Base-by-base conservation (phyloP, 768 basidiomycete species). In the Mycena amicta region DNA sequence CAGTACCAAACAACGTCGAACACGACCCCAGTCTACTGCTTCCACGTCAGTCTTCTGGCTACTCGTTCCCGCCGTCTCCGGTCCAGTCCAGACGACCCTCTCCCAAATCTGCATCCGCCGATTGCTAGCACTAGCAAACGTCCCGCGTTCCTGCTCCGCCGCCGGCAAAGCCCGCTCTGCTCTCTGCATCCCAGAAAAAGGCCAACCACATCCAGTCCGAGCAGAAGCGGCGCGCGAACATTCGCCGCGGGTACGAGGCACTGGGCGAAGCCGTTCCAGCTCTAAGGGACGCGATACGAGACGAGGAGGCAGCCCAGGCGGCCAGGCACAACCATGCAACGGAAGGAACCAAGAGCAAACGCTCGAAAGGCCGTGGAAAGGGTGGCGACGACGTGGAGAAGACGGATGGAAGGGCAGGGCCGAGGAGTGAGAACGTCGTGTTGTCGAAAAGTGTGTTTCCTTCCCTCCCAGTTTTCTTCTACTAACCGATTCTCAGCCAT, bases 141-240 rank as follows among this genome's bases (percentile, higher is more conserved):
- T 26, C 43, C n/a, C 56, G 40, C 46, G 58, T 55, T n/a, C 40
- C 43, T 25, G 52, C 66, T 20, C 50, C 62, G 41, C 59, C 59
- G 16, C 60, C 60, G 46, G 63, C 63, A 45, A 82, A 81, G 59
- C 78, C 77, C 28, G 68, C 80, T 1, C 78, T 94, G 25, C 81
- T 95, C 25, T 87, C 89, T 1, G 84, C 90, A 0, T 87, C 89
- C 2, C 92, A 95, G 78, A 95, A 95, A 71, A 92, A 95, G 69
- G 89, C 89, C 39, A 95, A 95, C 66, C 94, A 97, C 68, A 96
- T 97, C 63, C 90, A 92, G 66, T 90, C 88, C 2, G 95, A 97
- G 75, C 93, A 96, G 76, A 95, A 95, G 72, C 87, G 95, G 25
- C 85, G 95, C 29, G 92, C 92, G 15, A 95, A 94, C 66, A 96